These are phyloP conservation scores for Teratosphaeriaceae sp. DNA, from an alignment of 2,329 filamentous ascomycete species.

Conservation along the genomic window DNA sequence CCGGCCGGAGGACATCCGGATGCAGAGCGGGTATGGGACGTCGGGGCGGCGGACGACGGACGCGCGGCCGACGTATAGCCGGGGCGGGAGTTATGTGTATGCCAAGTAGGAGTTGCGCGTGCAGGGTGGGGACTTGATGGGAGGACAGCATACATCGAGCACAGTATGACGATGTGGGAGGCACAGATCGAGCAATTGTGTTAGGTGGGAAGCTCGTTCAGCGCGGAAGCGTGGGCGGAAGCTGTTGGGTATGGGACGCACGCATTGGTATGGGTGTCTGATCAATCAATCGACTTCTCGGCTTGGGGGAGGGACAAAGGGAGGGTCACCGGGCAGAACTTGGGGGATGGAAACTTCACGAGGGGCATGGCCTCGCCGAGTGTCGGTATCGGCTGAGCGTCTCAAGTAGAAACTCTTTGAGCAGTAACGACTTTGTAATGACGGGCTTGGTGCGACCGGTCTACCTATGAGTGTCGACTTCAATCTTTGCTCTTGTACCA, in stretches of 20 bases:
- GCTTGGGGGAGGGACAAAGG: no score
- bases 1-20: constrained; percentile 33
- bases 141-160: background rate
- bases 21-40: constrained; percentile 17
- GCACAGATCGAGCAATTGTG: no score
- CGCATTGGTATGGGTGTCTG: constrained; percentile 1
- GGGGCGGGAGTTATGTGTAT: constrained; percentile 1
- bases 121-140: no score
- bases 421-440: constrained; percentile 2
- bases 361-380: background rate
- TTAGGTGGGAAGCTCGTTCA: background rate
- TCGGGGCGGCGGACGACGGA: constrained; percentile 8
- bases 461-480: background rate
- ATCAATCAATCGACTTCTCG: background rate
- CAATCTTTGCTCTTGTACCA: no score
- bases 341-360: no score
- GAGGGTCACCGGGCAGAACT: no score
- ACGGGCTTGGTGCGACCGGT: background rate
- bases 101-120: background rate
- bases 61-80: constrained; percentile 11
- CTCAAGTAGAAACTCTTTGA: background rate
- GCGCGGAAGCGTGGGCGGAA: background rate
- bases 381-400: background rate
- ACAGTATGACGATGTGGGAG: no score
- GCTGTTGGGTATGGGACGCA: background rate